Evolutionary conservation across 306 rosid genomes (phyloP).

Genomic region (Acacia acuminata): DNA sequence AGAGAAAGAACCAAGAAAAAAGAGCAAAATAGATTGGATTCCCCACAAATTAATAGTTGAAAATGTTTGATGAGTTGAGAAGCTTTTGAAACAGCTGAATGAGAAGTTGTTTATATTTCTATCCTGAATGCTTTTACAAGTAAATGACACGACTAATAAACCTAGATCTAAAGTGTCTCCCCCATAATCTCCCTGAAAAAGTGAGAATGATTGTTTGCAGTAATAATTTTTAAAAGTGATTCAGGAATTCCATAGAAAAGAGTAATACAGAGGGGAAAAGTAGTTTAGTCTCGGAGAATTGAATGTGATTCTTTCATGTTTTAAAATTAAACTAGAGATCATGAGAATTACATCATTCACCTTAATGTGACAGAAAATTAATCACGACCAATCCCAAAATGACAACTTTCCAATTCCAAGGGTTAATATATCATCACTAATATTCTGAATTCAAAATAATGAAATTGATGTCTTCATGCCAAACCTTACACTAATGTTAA

Average conservation of each 20-base stretch:
- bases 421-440: background rate
- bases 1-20: background rate
- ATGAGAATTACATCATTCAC: constrained; percentile 1
- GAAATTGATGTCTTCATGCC: background rate
- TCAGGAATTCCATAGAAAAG: background rate
- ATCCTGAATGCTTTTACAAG: background rate
- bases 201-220: background rate
- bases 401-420: background rate
- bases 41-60: background rate
- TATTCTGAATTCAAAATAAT: background rate
- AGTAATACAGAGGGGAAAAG: background rate
- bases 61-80: background rate
- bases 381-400: background rate
- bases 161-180: background rate
- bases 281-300: background rate
- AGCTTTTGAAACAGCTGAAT: background rate
- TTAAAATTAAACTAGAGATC: background rate
- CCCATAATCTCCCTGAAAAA: background rate
- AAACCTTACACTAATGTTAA: background rate
- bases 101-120: background rate
- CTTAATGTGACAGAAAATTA: background rate
- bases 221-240: background rate
- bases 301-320: background rate
- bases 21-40: background rate
- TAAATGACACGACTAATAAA: background rate